A percentile compares a stretch with the other conserved stretches of the same genome.
phyloP scores from a whole-genome alignment of 1,139 yeast species.

The Suhomyces atakaporum region DNA sequence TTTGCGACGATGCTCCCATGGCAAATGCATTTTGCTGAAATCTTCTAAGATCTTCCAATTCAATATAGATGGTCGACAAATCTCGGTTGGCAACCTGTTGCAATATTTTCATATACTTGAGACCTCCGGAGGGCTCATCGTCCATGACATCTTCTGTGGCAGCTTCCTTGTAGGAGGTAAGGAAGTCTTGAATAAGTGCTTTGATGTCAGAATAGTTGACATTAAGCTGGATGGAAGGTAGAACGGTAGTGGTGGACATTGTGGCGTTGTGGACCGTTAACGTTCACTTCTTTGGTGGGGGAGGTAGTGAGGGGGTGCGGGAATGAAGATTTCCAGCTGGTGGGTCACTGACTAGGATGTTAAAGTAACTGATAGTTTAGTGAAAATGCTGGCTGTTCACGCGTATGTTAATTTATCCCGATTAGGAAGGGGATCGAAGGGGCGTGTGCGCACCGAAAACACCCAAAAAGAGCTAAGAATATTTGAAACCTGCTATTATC shows the following conservation, averaged over 20 bases:
- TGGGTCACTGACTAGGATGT: too few species aligned
- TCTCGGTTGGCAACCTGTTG: slow-evolving; percentile 87
- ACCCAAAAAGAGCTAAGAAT: too few species aligned
- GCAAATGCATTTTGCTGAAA: slow-evolving; percentile 54
- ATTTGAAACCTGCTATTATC: too few species aligned
- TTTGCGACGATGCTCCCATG: slow-evolving; percentile 20
- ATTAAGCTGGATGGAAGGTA: slow-evolving; percentile 59
- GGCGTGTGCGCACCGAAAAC: too few species aligned
- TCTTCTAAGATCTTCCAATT: slow-evolving; percentile 77
- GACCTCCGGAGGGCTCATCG: slow-evolving; percentile 42
- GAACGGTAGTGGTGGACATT: slow-evolving; percentile 35
- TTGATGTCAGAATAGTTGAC: slow-evolving; percentile 63
- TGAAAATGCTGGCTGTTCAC: slow-evolving; percentile 4
- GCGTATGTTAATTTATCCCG: slow-evolving; percentile 8
- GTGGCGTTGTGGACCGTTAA: neutral
- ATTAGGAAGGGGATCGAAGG: too few species aligned
- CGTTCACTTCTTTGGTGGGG: too few species aligned
- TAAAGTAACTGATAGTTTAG: neutral
- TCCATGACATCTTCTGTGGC: slow-evolving; percentile 20
- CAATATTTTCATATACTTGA: slow-evolving; percentile 75
- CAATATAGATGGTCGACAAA: slow-evolving; percentile 63
- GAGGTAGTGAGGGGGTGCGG: slow-evolving; percentile 2
- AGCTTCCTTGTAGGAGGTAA: slow-evolving; percentile 57
- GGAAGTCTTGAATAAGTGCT: slow-evolving; percentile 55
- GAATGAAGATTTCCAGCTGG: too few species aligned